Evolutionary conservation across 164 flowering plant species (phyloP), one percentile per base, ranked within the genome.

Genomic region (Echeveria elegans): DNA sequence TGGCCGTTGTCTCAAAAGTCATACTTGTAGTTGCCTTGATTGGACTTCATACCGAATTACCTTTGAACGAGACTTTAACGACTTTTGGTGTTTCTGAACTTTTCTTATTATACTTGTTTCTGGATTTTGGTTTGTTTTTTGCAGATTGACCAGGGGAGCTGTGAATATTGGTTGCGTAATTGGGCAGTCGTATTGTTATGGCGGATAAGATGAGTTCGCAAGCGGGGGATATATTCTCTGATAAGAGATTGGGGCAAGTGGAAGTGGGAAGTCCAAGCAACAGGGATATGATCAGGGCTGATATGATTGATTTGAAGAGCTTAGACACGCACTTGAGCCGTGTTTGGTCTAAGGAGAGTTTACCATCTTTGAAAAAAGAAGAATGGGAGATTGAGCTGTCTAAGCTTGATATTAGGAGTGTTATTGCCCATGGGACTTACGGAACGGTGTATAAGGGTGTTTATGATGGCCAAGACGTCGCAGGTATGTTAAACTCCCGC

Each of bases 391-490:
- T 56, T 28, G 61, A 56, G 32, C 19, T 56, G 61, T 56, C 61
- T 28, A 56, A 56, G 61, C 61, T 56, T 14, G 61, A 56, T 56
- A 56, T 56, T 2, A 56, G 61, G 61, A 56, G n/a, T 56, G 61
- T 56, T 56, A 56, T 56, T 56, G 61, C 61, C 28, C 61, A 56
- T 19, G 61, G 61, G 32, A 56, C 61, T 56, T 56, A 56, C 15
- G 61, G 61, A 12, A 56, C 61, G 2, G 61, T 56, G 32, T 56
- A 56, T 14, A 56, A 28, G 28, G 61, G 61, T 56, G 61, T 56
- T 26, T 56, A 56, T 24, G 61, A 56, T 14, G 61, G 61, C 18
- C 61, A 56, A 56, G 61, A 56, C 61, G 61, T 56, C 28, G 61
- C 61, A 28, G 61, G 61, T 56, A 15, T 9, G 32, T 26, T 26